Conservation (phyloP, 768 basidiomycete species). For the Coprinopsis sp. region DNA sequence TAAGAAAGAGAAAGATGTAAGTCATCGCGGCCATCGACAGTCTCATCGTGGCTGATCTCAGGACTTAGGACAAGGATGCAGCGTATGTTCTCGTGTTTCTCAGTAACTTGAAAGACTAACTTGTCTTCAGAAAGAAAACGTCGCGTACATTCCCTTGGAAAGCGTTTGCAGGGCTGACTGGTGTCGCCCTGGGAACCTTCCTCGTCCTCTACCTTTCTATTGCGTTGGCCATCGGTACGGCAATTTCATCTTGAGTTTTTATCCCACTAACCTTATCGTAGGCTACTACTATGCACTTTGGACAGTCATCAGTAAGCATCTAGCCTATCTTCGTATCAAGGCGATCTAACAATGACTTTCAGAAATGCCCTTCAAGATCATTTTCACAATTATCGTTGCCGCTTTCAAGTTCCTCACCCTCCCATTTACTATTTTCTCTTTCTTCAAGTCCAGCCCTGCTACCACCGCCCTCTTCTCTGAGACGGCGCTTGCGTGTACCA, state of each 20-base stretch:
- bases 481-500: not conserved
- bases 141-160: not conserved
- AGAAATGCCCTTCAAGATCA: not conserved
- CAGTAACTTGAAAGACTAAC: not conserved
- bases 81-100: not conserved
- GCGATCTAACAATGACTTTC: not conserved
- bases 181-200: not conserved
- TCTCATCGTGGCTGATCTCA: not conserved
- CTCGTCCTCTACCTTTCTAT: not conserved
- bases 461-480: not conserved
- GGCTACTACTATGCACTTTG: not conserved
- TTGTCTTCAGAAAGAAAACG: not conserved
- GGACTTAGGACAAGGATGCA: not conserved
- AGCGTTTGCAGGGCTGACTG: not conserved
- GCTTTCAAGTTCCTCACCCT: not conserved
- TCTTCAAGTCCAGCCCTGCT: not conserved
- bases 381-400: not conserved
- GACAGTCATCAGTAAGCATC: constrained; percentile 1
- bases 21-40: not conserved
- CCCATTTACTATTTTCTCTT: not conserved
- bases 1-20: not conserved
- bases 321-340: no score
- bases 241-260: not conserved
- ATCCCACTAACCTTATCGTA: not conserved
- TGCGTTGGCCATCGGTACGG: not conserved